Evolutionary conservation across 495 filamentous ascomycete genomes (phyloP).

Genomic region (Daldinia childiae): DNA sequence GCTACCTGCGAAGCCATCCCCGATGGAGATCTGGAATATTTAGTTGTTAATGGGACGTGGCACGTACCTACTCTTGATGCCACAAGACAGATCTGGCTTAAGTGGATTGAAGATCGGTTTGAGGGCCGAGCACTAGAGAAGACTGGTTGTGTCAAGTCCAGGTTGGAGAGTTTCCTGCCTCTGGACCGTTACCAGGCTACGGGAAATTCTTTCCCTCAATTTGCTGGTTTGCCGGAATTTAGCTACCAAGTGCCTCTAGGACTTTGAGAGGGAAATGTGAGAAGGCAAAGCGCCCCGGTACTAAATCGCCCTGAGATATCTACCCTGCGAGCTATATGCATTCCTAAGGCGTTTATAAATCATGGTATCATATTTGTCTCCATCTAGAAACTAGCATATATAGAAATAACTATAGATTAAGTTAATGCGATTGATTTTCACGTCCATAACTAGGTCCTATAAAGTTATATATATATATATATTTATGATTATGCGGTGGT

Average conservation of each 20-base stretch:
- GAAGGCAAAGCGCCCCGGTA: no score
- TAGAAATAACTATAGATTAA: no score
- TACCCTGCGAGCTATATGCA: no score
- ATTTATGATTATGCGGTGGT: no score
- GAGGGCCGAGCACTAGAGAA: constrained; percentile 29
- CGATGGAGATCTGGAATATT: not conserved
- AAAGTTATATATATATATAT: no score
- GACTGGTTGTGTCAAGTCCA: constrained; percentile 21
- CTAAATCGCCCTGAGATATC: no score
- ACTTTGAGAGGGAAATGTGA: constrained; percentile 9
- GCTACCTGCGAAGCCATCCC: constrained; percentile 45
- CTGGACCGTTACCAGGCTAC: constrained; percentile 38
- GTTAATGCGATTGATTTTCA: no score
- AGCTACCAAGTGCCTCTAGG: constrained; percentile 44
- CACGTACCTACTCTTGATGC: constrained; percentile 54
- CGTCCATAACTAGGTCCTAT: no score
- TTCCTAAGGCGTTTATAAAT: no score
- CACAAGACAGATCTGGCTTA: constrained; percentile 50
- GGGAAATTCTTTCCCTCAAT: constrained; percentile 45
- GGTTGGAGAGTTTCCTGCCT: constrained; percentile 45
- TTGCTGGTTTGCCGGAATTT: constrained; percentile 45
- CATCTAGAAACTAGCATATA: no score
- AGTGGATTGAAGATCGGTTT: constrained; percentile 55
- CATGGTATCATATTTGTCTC: no score
- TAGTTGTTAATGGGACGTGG: constrained; percentile 43